Conservation (phyloP, 1,284 basidiomycete genomes). For the Fomitiporia mediterranea region DNA sequence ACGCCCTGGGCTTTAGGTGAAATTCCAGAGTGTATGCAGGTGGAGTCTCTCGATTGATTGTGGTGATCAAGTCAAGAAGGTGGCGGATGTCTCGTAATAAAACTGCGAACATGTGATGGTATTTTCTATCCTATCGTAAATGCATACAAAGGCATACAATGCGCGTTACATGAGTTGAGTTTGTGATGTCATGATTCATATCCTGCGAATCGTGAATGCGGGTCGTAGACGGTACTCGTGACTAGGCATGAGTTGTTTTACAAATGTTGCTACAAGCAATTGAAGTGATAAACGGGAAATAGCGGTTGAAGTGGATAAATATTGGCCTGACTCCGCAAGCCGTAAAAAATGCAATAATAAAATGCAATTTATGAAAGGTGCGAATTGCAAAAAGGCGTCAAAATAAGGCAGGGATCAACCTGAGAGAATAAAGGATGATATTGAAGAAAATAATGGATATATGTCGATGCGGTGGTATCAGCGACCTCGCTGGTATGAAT, state of each 20-base stretch:
- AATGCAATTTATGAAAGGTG: not conserved
- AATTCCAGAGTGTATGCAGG: no score
- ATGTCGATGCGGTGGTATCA: conserved; percentile 8
- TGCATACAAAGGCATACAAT: conserved; percentile 1
- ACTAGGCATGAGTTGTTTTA: not conserved
- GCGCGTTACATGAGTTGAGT: conserved; percentile 1
- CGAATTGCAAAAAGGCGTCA: no score
- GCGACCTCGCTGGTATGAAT: conserved; percentile 6
- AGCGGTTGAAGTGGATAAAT: conserved; percentile 7
- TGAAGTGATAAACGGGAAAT: not conserved
- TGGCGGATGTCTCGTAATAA: no score
- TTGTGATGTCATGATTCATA: not conserved
- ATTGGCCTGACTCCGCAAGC: not conserved
- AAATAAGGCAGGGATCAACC: conserved; percentile 4
- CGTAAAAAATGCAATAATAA: not conserved
- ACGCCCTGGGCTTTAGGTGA: no score
- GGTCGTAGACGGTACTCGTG: conserved; percentile 1
- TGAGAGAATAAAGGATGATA: not conserved
- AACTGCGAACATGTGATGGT: no score
- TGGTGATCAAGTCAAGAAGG: not conserved
- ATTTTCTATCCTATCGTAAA: no score
- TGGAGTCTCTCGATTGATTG: no score
- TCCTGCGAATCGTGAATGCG: not conserved
- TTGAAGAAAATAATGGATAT: not conserved
- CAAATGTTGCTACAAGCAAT: conserved; percentile 4